Evolutionary conservation across 306 rosid species (phyloP), one percentile per base, ranked within the genome.

Genomic region (Cucurbita ficifolia): DNA sequence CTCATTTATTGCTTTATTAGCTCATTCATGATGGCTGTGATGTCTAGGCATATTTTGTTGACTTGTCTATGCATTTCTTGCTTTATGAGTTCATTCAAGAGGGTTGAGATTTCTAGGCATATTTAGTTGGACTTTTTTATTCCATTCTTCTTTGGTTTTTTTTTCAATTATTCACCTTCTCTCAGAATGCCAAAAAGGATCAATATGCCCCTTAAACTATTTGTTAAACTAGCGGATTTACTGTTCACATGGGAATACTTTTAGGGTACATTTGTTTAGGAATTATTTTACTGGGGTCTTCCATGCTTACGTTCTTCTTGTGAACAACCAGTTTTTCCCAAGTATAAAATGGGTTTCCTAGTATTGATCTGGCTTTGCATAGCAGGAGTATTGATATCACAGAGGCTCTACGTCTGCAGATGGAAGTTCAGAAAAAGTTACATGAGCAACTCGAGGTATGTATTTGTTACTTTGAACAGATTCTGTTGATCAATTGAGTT

Each of bases 371-470:
- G 17, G 69, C 38, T 64, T 81, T 81, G 33, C 68, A 76, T 78
- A 62, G 63, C 91, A 95, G 99, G 71, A 88, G 99, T 58, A 87
- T 91, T 14, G 93, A 91, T 85, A 88, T 95, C 65, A 95, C 99
- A 50, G 99, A 95, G 82, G 99, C 99, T 79, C 87, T 95, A 81
- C 85, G 97, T 17, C n/a, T 95, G 87, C 97, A 95, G 86, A 91
- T 95, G 97, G 99, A 95, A 84, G 97, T 95, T 79, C 99, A 95
- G 86, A 95, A 95, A 84, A 88, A 86, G 78, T 83, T 95, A 79
- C 99, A 95, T 43, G 97, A 95, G 79, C 99, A 95, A 77, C 99
- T 95, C 62, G 99, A 95, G 96, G 99, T 95, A 72, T 79, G 77
- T 38, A 74, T 81, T 53, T 61, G 52, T 65, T 78, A 45, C 49